These are phyloP conservation scores for Cyberlindnera nakhonratchasimensis DNA, from an alignment of 805 yeast species.

Conservation along the genomic window DNA sequence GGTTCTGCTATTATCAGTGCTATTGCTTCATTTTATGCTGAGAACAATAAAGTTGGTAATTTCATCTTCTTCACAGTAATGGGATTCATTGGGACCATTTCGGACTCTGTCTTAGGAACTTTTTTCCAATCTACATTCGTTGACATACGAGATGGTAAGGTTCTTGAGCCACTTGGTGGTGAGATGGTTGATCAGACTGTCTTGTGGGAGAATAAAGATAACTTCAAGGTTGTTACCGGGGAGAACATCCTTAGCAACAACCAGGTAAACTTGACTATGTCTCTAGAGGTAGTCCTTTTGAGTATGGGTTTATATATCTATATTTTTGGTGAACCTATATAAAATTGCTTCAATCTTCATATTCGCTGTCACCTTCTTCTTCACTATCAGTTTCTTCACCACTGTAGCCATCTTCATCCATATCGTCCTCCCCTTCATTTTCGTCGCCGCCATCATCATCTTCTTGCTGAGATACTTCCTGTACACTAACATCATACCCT, in stretches of 20 bases:
- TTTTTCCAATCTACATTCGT: conserved; percentile 35
- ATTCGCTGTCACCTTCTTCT: conserved; percentile 5
- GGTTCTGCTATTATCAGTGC: conserved; percentile 36
- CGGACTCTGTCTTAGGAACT: conserved; percentile 44
- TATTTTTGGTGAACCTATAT: conserved; percentile 6
- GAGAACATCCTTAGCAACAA: conserved; percentile 37
- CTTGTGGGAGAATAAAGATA: conserved; percentile 15
- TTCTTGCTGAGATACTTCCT: conserved; percentile 38
- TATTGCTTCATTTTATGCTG: conserved; percentile 27
- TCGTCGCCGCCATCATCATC: conserved; percentile 16
- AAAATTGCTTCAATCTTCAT: conserved; percentile 2
- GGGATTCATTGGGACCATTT: conserved; percentile 37
- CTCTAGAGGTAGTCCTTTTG: conserved; percentile 28
- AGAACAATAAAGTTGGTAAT: conserved; percentile 15
- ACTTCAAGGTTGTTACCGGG: conserved; percentile 32
- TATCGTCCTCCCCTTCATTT: conserved; percentile 21
- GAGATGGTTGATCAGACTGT: conserved; percentile 30
- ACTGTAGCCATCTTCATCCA: conserved; percentile 12
- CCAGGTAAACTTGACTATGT: conserved; percentile 36
- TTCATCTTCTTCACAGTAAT: conserved; percentile 29
- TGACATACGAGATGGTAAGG: conserved; percentile 28
- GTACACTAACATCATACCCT: conserved; percentile 62
- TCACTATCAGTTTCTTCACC: conserved; percentile 5
- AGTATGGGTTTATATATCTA: conserved; percentile 28
- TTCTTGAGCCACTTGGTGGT: conserved; percentile 33